Evolutionary conservation across 1,139 yeast species (phyloP), one percentile per base, ranked within the genome.

Genomic region (Kurtzmaniella quercitrusa): DNA sequence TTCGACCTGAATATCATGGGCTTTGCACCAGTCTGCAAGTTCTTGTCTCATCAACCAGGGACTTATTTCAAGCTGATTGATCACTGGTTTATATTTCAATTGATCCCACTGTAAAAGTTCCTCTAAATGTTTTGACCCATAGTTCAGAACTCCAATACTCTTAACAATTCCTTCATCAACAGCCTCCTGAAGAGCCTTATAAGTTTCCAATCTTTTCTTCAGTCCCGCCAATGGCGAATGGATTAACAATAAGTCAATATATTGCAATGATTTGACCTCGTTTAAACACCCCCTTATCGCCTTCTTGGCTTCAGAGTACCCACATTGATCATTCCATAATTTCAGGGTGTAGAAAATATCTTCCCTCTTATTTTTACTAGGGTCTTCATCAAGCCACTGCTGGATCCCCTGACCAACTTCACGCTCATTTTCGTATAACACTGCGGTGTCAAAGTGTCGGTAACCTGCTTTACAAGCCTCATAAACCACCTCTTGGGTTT

Each of bases 31-130:
- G 34, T 75, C 73, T 3, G 81, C 79, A 43, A 85, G 62, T 34
- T 83, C 84, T 36, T 69, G 67, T 53, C 89, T 70, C 86, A 81
- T 82, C 45, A 82, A 69, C 89, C 90, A 85, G 1, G 91, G 93
- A 49, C 86, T 81, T 15, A 85, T 75, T 60, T 85, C 91, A 48
- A 85, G 75, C 58, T 82, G 85, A 54, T 83, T 79, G 10, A 80
- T 77, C 10, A 57, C 82, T 0, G 91, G 93, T 46, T 67, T 69
- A 46, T 73, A 57, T 50, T 65, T 75, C 46, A 82, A 62, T 1
- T 68, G 75, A 0, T 70, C 63, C 82, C 85, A 81, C 10, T 56
- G 50, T 37, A 66, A 50, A 36, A 72, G 48, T 51, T 72, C 73
- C 48, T 68, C 53, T 31, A 72, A 46, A 48, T 70, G 76, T 41